Percentiles rank a stretch among this genome's conserved stretches.
Conservation (phyloP, 257 asterid species). For the Salvia splendens region DNA sequence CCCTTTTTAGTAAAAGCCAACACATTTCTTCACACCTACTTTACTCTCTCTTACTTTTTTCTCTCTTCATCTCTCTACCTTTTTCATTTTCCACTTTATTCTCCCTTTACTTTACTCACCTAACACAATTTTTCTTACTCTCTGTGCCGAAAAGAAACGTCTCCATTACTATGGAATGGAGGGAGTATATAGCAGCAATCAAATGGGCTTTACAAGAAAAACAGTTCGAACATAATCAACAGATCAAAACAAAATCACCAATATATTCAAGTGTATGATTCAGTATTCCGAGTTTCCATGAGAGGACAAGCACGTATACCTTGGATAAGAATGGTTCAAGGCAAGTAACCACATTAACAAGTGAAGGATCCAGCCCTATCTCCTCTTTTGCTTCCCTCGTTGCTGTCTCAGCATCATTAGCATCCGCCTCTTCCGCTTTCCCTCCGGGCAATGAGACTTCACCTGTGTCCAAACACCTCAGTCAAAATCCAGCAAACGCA, state of each 20-base stretch:
- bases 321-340: constrained; percentile 95
- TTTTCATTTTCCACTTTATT: no score
- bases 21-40: no score
- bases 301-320: constrained; percentile 45
- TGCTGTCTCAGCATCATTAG: constrained; percentile 78
- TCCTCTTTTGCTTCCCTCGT: constrained; percentile 94
- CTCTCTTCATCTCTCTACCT: no score
- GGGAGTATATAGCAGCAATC: not conserved
- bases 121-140: no score
- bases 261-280: not conserved
- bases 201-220: not conserved
- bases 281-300: not conserved
- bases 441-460: constrained; percentile 97
- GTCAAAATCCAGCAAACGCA: constrained; percentile 12
- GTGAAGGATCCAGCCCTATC: constrained; percentile 85
- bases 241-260: not conserved
- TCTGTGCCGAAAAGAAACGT: no score
- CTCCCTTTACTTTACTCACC: no score
- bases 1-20: no score
- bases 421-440: constrained; percentile 84
- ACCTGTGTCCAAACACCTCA: constrained; percentile 48
- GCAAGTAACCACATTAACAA: constrained; percentile 73
- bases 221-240: constrained; percentile 3
- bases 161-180: no score
- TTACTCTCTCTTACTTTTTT: no score